Base-by-base conservation (phyloP, 352 stramenopile species). In the Pythium rishiriense region DNA sequence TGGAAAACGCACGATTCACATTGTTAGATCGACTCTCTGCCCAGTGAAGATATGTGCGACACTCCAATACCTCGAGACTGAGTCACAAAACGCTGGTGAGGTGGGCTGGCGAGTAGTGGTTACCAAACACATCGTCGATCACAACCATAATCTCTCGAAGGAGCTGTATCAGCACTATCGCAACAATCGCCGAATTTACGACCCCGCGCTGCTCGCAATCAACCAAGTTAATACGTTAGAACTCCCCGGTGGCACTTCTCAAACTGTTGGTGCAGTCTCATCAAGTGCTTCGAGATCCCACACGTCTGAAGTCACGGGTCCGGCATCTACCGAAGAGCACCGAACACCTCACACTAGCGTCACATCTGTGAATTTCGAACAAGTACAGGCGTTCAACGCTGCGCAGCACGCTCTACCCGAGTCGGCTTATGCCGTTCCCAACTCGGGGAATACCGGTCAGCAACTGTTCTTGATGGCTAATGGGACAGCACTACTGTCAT, bases 11-110 rank as follows among this genome's bases (percentile, higher is more conserved):
- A 79, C 70, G 7, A 77, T 87, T 0, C 78, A 91, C 35, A 70
- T 80, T 14, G 76, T 89, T 6, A 78, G 81, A 14, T 93, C 83
- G 0, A 93, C 83, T 0, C 60, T 71, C 9, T 93, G 83, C 48
- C 83, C 83, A 0, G 83, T 88, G 15, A 93, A 93, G 57, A 85
- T 93, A n/a, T 93, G 83, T 50, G 81, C 81, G 21, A 93, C 83
- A 0, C 64, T 93, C 14, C 83, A 91, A 55, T 90, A 78, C 43
- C 55, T 55, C 28, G 33, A 59, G n/a, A 22, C 59, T 4, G 11
- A 31, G 26, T 31, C 25, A 21, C 29, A 39, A 4, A 35, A 54
- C 2, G 31, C 50, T 4, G 45, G 22, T 14, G 1, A 70, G 29
- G 37, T 74, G 0, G 60, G 58, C 24, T 93, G 83, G 83, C 80